Evolutionary conservation across 1,284 basidiomycete genomes (phyloP).

Genomic region (Stygiomarasmius scandens): DNA sequence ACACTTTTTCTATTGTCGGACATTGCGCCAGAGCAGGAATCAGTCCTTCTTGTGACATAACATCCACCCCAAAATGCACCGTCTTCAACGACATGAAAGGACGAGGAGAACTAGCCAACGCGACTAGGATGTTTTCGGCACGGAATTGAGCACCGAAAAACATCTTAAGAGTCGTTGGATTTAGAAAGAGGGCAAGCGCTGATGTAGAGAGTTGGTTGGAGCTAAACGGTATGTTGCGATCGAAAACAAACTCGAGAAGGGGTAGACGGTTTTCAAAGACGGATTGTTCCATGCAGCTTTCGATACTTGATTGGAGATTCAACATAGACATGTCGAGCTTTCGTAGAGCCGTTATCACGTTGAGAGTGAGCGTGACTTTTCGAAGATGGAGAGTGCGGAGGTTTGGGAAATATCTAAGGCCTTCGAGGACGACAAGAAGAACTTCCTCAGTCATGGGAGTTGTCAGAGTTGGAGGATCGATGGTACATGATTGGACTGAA

Average conservation of each 20-base stretch:
- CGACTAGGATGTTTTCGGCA: not conserved
- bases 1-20: not conserved
- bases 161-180: not conserved
- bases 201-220: not conserved
- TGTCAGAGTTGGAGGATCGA: not conserved
- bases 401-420: not conserved
- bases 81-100: not conserved
- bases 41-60: not conserved
- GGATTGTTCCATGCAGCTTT: not conserved
- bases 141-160: constrained; percentile 1
- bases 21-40: not conserved
- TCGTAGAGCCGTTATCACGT: not conserved
- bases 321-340: not conserved
- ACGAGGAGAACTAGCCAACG: not conserved
- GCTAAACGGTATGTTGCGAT: constrained; percentile 2
- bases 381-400: constrained; percentile 1
- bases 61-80: not conserved
- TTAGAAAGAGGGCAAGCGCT: not conserved
- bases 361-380: not conserved
- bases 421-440: not conserved
- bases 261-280: constrained; percentile 2
- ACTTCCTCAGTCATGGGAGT: not conserved
- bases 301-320: not conserved
- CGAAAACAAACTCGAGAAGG: not conserved
- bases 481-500: not conserved